Evolutionary conservation across 345 rosid genomes (phyloP), one percentile per base, ranked within the genome.

Genomic region (Gossypium thurberi): DNA sequence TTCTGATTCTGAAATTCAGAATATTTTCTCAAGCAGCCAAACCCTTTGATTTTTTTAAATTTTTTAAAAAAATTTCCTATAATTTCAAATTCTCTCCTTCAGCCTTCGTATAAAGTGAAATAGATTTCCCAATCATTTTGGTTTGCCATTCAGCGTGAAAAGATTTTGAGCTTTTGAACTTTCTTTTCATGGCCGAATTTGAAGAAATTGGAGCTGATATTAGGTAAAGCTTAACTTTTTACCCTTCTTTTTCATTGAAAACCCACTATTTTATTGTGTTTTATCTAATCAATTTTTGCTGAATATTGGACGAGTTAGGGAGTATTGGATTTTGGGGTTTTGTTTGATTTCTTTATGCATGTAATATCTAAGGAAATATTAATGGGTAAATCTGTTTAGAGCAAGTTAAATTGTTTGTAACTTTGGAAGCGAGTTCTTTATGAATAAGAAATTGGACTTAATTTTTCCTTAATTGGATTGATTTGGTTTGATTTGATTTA

Each of bases 151-250:
- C 42, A 23, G 48, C 7, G 20, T 23, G 14, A 43, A 43, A 23
- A 48, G 33, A 48, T 67, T 67, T 48, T 9, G 42, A 20, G 17
- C 10, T 15, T 33, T 75, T 56, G 70, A 17, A 51, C 33, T 21
- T 3, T 0, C 73, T 15, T 12, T 70, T 43, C 74, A 84, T 82
- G 89, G 87, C 77, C 68, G 89, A 83, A 44, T 72, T 80, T 67
- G 90, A 84, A 68, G 86, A 82, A 70, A 80, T 84, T 79, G 90
- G 81, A 58, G 79, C 79, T 67, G 90, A 86, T 76, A 83, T 83
- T 65, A 63, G 86, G 90, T 86, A 59, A 76, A 70, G 66, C 42
- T 63, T 23, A 4, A 4, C 0, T 25, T 1, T 68, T 44, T 40
- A 13, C 13, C 9, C 25, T 20, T 52, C 2, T 33, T 46, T 47